A percentile compares a stretch with the other conserved stretches of the same genome.
Conservation (phyloP, 1,284 basidiomycete genomes). For the Malassezia sp. region DNA sequence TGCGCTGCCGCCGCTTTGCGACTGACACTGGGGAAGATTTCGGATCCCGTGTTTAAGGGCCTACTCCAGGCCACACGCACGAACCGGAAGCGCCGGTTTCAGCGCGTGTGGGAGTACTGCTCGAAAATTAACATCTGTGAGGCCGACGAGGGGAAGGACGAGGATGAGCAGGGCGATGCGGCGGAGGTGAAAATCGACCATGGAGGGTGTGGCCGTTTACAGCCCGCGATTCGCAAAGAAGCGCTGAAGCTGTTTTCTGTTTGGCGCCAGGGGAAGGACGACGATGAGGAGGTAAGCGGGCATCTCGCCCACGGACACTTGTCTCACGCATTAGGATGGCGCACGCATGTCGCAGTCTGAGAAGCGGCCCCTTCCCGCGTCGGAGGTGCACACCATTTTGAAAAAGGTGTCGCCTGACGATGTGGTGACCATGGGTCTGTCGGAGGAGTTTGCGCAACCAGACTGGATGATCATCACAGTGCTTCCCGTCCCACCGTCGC, state of each 20-base stretch:
- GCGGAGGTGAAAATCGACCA: slow-evolving; percentile 55
- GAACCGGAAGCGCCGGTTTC: slow-evolving; percentile 38
- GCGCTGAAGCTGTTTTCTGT: slow-evolving; percentile 91
- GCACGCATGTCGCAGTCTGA: slow-evolving; percentile 63
- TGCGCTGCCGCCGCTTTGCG: too few species aligned
- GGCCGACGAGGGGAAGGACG: slow-evolving; percentile 53
- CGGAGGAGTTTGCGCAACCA: slow-evolving; percentile 87
- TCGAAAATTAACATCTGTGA: slow-evolving; percentile 51
- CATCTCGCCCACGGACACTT: too few species aligned
- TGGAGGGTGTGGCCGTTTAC: slow-evolving; percentile 85
- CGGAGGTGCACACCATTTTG: slow-evolving; percentile 61
- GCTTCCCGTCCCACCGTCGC: slow-evolving; percentile 91
- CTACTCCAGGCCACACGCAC: slow-evolving; percentile 33
- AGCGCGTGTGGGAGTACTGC: slow-evolving; percentile 45
- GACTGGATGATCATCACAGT: slow-evolving; percentile 99
- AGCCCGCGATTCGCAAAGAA: slow-evolving; percentile 86
- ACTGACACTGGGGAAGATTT: slow-evolving; percentile 15
- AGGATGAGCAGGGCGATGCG: slow-evolving; percentile 38
- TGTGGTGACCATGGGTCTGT: slow-evolving; percentile 80
- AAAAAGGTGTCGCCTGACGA: slow-evolving; percentile 69
- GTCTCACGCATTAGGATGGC: too few species aligned
- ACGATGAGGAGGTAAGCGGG: slow-evolving; percentile 59
- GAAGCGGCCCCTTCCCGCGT: slow-evolving; percentile 73
- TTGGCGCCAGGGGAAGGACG: slow-evolving; percentile 82
- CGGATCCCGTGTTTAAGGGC: slow-evolving; percentile 39